Evolutionary conservation across 2,329 filamentous ascomycete species (phyloP).

Genomic region (Neurospora crassa): DNA sequence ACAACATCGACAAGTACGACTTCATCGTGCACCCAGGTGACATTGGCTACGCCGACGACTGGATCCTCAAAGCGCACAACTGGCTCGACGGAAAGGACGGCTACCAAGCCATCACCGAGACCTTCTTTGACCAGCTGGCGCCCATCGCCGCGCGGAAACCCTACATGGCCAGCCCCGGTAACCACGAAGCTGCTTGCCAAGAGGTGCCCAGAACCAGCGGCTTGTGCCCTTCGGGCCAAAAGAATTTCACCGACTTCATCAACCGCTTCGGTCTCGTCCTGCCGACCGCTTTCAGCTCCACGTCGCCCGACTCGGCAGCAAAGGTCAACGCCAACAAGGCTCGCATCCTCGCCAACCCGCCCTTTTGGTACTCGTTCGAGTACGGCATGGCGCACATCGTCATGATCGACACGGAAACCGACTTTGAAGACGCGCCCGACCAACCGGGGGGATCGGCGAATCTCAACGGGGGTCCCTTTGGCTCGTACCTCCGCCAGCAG

Average conservation of each 20-base stretch:
- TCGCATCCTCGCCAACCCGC: conserved; percentile 33
- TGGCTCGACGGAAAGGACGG: conserved; percentile 37
- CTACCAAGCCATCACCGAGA: conserved; percentile 47
- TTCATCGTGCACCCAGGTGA: conserved; percentile 45
- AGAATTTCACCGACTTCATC: conserved; percentile 52
- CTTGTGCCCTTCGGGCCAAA: conserved; percentile 41
- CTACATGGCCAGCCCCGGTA: conserved; percentile 49
- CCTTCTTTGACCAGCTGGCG: conserved; percentile 46
- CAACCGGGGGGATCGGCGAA: conserved; percentile 42
- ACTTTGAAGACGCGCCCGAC: conserved; percentile 42
- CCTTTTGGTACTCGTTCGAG: conserved; percentile 52
- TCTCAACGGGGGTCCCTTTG: conserved; percentile 52
- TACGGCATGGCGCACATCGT: conserved; percentile 46
- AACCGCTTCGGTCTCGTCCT: conserved; percentile 43
- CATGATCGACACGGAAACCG: conserved; percentile 49
- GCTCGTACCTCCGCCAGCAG: conserved; percentile 34
- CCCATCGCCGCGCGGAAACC: conserved; percentile 43
- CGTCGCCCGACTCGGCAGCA: conserved; percentile 32
- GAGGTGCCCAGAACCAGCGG: conserved; percentile 28
- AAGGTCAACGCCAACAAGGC: conserved; percentile 36
- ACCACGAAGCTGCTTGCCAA: conserved; percentile 47
- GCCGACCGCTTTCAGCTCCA: conserved; percentile 40
- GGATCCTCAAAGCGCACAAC: conserved; percentile 37
- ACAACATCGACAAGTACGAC: conserved; percentile 44
- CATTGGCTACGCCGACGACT: conserved; percentile 50